Conservation (phyloP, 2,329 filamentous ascomycete species). For the Aspergillus brasiliensis region DNA sequence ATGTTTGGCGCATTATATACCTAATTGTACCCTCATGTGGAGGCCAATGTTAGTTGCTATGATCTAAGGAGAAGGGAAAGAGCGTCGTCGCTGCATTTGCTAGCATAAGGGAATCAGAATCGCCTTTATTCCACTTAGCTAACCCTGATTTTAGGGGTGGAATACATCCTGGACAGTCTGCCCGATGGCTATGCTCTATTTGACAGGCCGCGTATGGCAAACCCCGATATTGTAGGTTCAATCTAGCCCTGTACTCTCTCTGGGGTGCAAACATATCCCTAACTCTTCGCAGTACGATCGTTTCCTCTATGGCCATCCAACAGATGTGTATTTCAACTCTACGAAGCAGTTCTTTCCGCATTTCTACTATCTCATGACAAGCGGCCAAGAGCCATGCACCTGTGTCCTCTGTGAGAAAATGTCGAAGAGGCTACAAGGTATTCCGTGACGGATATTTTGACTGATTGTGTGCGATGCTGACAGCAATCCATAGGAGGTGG, state of each 20-base stretch:
- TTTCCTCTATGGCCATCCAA: conserved; percentile 61
- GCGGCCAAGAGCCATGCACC: conserved; percentile 47
- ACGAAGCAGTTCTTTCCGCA: conserved; percentile 58
- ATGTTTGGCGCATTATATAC: not conserved
- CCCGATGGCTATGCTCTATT: conserved; percentile 58
- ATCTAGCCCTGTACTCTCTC: not conserved
- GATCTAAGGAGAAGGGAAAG: not conserved
- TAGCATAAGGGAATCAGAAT: not conserved
- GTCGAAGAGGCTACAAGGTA: conserved; percentile 19
- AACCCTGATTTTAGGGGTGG: conserved; percentile 34
- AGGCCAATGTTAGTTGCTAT: not conserved
- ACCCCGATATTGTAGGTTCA: conserved; percentile 37
- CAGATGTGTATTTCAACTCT: conserved; percentile 55
- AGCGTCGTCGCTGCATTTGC: not conserved
- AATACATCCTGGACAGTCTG: conserved; percentile 55
- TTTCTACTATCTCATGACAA: conserved; percentile 59
- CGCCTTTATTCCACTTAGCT: not conserved
- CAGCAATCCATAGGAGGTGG: not conserved
- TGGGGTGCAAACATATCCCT: not conserved
- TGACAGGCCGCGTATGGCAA: conserved; percentile 49
- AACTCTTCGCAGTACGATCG: conserved; percentile 49
- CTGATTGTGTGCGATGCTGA: not conserved
- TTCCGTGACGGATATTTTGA: not conserved
- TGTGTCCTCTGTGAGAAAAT: conserved; percentile 52
- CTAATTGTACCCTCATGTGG: not conserved